Conservation (phyloP, 306 rosid genomes). For the Vachellia collinsii region DNA sequence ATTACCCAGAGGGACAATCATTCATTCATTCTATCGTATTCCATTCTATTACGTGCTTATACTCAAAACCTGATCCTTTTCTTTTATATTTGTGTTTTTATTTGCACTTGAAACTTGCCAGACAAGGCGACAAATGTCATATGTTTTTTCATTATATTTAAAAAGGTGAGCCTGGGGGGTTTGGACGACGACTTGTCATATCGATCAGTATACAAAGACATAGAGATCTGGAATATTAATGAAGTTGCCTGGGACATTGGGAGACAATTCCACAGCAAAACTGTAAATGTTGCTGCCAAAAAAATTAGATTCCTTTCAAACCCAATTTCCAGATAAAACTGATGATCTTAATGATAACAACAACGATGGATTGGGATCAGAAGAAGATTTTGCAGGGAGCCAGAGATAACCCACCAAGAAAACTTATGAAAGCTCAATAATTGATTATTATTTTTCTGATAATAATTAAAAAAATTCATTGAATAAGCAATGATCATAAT, state of each 20-base stretch:
- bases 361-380: not conserved
- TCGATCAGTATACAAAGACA: slow-evolving; percentile 20
- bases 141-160: slow-evolving; percentile 1
- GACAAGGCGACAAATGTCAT: slow-evolving; percentile 34
- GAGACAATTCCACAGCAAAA: slow-evolving; percentile 33
- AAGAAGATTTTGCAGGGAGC: not conserved
- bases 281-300: slow-evolving; percentile 36
- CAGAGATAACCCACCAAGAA: not conserved
- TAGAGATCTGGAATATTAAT: slow-evolving; percentile 30
- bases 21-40: not conserved
- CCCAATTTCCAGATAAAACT: not conserved
- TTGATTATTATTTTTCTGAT: not conserved
- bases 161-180: slow-evolving; percentile 26
- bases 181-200: slow-evolving; percentile 46
- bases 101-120: not conserved
- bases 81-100: not conserved
- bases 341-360: not conserved
- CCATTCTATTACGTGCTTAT: not conserved
- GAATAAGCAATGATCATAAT: slow-evolving; percentile 21
- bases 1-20: not conserved
- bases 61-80: not conserved
- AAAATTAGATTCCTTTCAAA: slow-evolving; percentile 36
- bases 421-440: slow-evolving; percentile 7
- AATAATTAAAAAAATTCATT: slow-evolving; percentile 9
- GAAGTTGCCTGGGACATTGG: slow-evolving; percentile 14